Evolutionary conservation across 2,329 filamentous ascomycete genomes (phyloP), one percentile per base, ranked within the genome.

Genomic region (Mollisiaceae sp.): DNA sequence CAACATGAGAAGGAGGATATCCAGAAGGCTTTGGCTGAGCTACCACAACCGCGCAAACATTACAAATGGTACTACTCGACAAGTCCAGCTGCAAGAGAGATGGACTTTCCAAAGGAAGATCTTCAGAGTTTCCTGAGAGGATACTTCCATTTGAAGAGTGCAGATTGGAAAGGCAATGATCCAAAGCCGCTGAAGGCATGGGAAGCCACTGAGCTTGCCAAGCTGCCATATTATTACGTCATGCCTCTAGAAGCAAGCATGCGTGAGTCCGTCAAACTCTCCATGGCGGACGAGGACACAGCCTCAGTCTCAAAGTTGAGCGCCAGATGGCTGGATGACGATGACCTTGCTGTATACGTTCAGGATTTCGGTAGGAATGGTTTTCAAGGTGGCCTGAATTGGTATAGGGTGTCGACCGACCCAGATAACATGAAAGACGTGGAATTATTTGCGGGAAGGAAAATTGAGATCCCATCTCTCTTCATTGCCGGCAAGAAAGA

Each of bases 81-180:
- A 1, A 59, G 79, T 0, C 65, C 73, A 1, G 86, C 86, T 0
- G 80, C 79, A 0, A 39, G 66, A 1, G 79, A 86, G 38, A 85
- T 84, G 83, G 73, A 77, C 24, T 72, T 78, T 35, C 81, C 83
- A 0, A 71, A 77, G 0, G 82, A 85, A 65, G 84, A 86, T 2
- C 78, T 91, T 14, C 79, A 83, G n/a, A 75, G 76, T 0, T 91
- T 90, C 67, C 78, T 91, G 0, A 82, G 88, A 11, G 88, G 89
- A 2, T 91, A 91, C 72, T 86, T 91, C 68, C 84, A 91, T 72
- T 80, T 91, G 57, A 91, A 91, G 74, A 88, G 85, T 61, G 88
- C 84, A 6, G 83, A 85, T 62, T 90, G 86, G 85, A 72, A 76
- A 4, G 78, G 80, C 4, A 88, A 88, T 70, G 71, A 81, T 1